Percentiles rank a stretch among this genome's conserved stretches.
Evolutionary conservation across 192 early-diverging fungal species (phyloP).

Genomic region (Diversispora eburnea): DNA sequence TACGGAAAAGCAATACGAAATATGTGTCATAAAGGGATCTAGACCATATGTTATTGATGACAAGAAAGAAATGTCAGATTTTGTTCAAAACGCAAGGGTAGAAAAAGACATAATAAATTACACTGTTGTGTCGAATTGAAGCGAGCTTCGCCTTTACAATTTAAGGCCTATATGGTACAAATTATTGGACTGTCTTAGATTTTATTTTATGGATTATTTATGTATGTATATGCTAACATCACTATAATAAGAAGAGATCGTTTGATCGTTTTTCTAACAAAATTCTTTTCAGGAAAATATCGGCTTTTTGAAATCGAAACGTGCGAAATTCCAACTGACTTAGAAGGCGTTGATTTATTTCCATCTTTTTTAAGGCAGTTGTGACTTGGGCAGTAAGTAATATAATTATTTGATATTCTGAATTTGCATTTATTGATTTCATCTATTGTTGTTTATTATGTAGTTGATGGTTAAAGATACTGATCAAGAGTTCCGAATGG

Average conservation of each 20-base stretch:
- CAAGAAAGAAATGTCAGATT: conserved; percentile 22
- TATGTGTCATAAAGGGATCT: conserved; percentile 13
- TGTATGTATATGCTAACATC: conserved; percentile 24
- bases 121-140: conserved; percentile 21
- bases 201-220: conserved; percentile 29
- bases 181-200: conserved; percentile 12
- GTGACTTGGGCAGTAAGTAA: conserved; percentile 13
- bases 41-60: conserved; percentile 17
- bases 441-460: background rate
- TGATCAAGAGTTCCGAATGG: conserved; percentile 9
- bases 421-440: conserved; percentile 10
- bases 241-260: too few relatives aligned
- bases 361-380: conserved; percentile 14
- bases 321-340: conserved; percentile 16
- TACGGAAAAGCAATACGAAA: conserved; percentile 21
- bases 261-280: too few relatives aligned
- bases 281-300: conserved; percentile 20
- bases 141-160: conserved; percentile 4
- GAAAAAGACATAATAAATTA: conserved; percentile 30
- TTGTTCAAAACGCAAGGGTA: conserved; percentile 8
- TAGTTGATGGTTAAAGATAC: conserved; percentile 17
- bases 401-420: background rate
- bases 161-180: conserved; percentile 18
- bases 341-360: conserved; percentile 15
- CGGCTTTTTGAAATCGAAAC: conserved; percentile 25